These are phyloP conservation scores for Aspergillus tubingensis DNA, from an alignment of 2,329 filamentous ascomycete genomes.

Conservation along the genomic window DNA sequence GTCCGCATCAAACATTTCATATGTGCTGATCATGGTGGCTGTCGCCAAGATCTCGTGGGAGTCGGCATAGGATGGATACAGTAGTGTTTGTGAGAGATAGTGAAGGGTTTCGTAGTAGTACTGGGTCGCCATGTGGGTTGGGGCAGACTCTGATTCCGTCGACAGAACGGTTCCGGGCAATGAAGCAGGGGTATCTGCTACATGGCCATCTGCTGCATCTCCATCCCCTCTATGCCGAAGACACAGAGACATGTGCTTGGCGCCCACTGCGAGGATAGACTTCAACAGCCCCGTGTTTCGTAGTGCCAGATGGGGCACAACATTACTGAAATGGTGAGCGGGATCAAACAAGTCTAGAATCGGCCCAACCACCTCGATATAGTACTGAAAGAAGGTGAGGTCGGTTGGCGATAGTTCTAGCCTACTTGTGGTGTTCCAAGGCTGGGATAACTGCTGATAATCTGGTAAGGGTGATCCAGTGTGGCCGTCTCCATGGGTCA, in stretches of 20 bases:
- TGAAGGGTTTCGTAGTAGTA: constrained; percentile 65
- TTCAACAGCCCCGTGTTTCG: too few species aligned
- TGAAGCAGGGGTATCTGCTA: too few species aligned
- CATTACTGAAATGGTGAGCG: constrained; percentile 19
- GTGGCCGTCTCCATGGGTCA: too few species aligned
- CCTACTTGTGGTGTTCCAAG: too few species aligned
- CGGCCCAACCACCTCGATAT: constrained; percentile 15
- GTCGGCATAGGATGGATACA: constrained; percentile 58
- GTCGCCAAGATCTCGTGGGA: constrained; percentile 58
- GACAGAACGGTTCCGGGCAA: too few species aligned
- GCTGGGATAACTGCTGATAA: too few species aligned
- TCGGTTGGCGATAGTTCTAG: constrained; percentile 1
- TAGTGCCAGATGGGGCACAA: constrained; percentile 8
- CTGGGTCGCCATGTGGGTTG: constrained; percentile 31
- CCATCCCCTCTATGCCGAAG: too few species aligned
- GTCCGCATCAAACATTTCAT: constrained; percentile 62
- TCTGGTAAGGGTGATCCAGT: too few species aligned
- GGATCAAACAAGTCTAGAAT: constrained; percentile 23
- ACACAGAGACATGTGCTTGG: too few species aligned
- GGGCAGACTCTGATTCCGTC: too few species aligned
- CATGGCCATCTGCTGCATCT: too few species aligned
- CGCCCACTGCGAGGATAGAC: too few species aligned
- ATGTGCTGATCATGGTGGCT: constrained; percentile 61
- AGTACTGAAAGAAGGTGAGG: constrained; percentile 13
- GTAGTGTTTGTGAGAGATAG: constrained; percentile 60